These are phyloP conservation scores for Euphrasia arctica DNA, from an alignment of 305 asterid genomes.

Conservation along the genomic window DNA sequence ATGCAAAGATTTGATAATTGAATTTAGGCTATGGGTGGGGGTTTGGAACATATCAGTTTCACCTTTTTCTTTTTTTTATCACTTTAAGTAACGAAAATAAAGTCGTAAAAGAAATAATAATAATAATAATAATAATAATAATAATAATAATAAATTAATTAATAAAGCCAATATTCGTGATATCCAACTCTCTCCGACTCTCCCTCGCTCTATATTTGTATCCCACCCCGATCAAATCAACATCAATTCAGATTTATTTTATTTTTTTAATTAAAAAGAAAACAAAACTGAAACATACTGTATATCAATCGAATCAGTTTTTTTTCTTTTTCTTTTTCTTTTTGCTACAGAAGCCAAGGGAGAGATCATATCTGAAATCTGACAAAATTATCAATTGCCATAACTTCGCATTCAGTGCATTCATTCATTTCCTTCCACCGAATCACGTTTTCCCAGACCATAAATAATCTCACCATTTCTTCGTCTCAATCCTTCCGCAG, in stretches of 20 bases:
- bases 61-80: too few relatives aligned
- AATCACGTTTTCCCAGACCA: constrained; percentile 39
- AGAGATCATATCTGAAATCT: constrained; percentile 51
- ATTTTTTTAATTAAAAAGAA: background rate
- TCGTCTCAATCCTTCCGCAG: constrained; percentile 29
- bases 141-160: background rate
- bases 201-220: constrained; percentile 14
- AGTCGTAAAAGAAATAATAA: background rate
- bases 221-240: constrained; percentile 13
- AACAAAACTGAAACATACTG: too few relatives aligned
- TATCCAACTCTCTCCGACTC: constrained; percentile 25
- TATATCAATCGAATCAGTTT: constrained; percentile 15
- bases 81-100: background rate
- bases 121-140: background rate
- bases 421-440: constrained; percentile 33
- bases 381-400: constrained; percentile 33
- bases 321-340: background rate
- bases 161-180: constrained; percentile 39
- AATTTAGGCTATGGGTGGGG: too few relatives aligned
- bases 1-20: too few relatives aligned
- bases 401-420: constrained; percentile 55
- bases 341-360: constrained; percentile 36
- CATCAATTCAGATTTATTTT: constrained; percentile 27
- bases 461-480: constrained; percentile 23
- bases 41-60: too few relatives aligned